Percentiles rank a stretch among this genome's conserved stretches.
phyloP scores from a whole-genome alignment of 257 asterid genomes.

The Paraleonurus japonicus region DNA sequence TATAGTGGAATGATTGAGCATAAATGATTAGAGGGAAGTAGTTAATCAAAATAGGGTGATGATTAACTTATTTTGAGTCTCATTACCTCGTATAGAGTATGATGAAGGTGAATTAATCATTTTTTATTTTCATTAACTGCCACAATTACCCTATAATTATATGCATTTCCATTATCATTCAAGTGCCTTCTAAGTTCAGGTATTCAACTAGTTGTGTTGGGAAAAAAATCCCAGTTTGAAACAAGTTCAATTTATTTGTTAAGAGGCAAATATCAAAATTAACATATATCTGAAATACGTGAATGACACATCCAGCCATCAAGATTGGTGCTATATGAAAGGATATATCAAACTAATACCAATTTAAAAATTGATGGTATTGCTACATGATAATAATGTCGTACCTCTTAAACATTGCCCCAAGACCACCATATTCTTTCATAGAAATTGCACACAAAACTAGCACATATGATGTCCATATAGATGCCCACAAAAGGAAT shows the following conservation, averaged over 20 bases:
- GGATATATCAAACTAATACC: conserved; percentile 11
- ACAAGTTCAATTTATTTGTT: conserved; percentile 1
- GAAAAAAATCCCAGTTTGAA: neutral
- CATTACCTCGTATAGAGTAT: too few relatives aligned
- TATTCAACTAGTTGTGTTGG: neutral
- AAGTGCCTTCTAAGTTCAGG: neutral
- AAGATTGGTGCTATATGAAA: neutral
- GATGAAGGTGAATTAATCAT: too few relatives aligned
- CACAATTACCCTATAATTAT: neutral
- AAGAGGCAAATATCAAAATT: conserved; percentile 3
- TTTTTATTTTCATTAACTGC: too few relatives aligned
- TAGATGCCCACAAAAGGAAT: conserved; percentile 66
- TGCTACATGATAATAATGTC: conserved; percentile 3
- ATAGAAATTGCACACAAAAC: conserved; percentile 62
- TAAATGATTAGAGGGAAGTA: too few relatives aligned
- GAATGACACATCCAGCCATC: conserved; percentile 1
- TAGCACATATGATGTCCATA: conserved; percentile 70
- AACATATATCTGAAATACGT: neutral
- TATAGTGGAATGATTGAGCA: too few relatives aligned
- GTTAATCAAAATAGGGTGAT: too few relatives aligned
- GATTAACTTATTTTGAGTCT: too few relatives aligned
- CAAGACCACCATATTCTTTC: conserved; percentile 75
- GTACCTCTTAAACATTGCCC: conserved; percentile 87
- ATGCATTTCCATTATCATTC: neutral
- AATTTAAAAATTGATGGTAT: conserved; percentile 7